Evolutionary conservation across 371 early-diverging fungal genomes (phyloP).

Genomic region (Lichtheimia hyalospora): DNA sequence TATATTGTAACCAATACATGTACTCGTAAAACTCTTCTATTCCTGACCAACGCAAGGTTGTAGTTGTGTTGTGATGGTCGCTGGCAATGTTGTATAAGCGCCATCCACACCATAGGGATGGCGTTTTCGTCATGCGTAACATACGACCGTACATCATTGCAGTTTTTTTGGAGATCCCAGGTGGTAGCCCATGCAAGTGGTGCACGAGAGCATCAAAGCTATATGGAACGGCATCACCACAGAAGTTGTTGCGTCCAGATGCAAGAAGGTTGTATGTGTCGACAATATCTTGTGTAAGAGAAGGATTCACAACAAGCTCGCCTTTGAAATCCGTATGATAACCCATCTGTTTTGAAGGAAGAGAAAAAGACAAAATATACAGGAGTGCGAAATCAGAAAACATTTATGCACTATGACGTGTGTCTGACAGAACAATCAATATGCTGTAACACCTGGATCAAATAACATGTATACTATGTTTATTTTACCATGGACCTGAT

Average conservation of each 20-base stretch:
- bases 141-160: neutral
- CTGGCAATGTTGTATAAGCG: neutral
- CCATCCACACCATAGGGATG: neutral
- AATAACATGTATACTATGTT: too few relatives aligned
- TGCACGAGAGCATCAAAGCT: neutral
- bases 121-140: neutral
- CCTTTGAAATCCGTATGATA: neutral
- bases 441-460: too few relatives aligned
- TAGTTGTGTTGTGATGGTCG: neutral
- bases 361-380: too few relatives aligned
- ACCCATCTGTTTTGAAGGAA: neutral
- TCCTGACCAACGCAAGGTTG: neutral
- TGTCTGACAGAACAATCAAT: too few relatives aligned
- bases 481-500: too few relatives aligned
- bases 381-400: too few relatives aligned
- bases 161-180: neutral
- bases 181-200: neutral
- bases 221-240: neutral
- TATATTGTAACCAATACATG: constrained; percentile 1
- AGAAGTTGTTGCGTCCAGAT: neutral
- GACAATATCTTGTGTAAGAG: neutral
- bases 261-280: neutral
- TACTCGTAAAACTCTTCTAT: constrained; percentile 1
- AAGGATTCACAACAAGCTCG: neutral
- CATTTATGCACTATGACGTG: too few relatives aligned